Conservation (phyloP, 2,329 filamentous ascomycete species). For the Alternaria longipes region DNA sequence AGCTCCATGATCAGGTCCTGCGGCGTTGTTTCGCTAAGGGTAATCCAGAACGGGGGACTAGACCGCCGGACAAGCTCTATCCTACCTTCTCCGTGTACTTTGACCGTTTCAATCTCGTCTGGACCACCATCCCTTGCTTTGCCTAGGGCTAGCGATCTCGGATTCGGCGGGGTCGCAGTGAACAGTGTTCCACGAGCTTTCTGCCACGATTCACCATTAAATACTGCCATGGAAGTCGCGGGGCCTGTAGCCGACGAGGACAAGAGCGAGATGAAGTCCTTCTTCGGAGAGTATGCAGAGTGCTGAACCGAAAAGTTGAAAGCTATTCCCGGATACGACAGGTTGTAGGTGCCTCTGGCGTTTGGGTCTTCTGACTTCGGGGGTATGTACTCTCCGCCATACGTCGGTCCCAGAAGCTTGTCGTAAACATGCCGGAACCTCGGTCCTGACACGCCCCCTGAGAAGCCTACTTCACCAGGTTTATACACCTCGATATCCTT, state of each 20-base stretch:
- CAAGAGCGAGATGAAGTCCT: constrained; percentile 86
- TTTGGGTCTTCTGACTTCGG: constrained; percentile 63
- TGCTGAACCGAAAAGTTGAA: constrained; percentile 86
- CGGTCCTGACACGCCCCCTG: constrained; percentile 65
- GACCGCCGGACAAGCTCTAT: constrained; percentile 80
- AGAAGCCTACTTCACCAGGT: constrained; percentile 52
- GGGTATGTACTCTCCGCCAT: constrained; percentile 88
- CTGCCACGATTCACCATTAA: constrained; percentile 89
- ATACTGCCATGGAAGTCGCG: constrained; percentile 89
- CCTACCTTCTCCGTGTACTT: constrained; percentile 78
- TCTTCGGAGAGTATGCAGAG: constrained; percentile 76
- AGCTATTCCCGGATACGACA: constrained; percentile 93
- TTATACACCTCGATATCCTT: constrained; percentile 83
- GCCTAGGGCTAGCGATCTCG: constrained; percentile 71
- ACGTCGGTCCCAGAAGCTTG: constrained; percentile 90
- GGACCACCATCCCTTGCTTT: constrained; percentile 82
- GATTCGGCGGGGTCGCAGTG: constrained; percentile 75
- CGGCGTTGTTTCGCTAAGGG: constrained; percentile 84
- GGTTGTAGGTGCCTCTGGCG: constrained; percentile 77
- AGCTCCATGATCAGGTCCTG: constrained; percentile 92
- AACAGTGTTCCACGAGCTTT: constrained; percentile 81
- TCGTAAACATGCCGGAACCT: constrained; percentile 92
- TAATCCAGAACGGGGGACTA: constrained; percentile 73
- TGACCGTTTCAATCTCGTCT: constrained; percentile 85
- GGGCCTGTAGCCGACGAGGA: constrained; percentile 79